Conservation (phyloP, 1,284 basidiomycete genomes). For the Apiotrichum domesticum region DNA sequence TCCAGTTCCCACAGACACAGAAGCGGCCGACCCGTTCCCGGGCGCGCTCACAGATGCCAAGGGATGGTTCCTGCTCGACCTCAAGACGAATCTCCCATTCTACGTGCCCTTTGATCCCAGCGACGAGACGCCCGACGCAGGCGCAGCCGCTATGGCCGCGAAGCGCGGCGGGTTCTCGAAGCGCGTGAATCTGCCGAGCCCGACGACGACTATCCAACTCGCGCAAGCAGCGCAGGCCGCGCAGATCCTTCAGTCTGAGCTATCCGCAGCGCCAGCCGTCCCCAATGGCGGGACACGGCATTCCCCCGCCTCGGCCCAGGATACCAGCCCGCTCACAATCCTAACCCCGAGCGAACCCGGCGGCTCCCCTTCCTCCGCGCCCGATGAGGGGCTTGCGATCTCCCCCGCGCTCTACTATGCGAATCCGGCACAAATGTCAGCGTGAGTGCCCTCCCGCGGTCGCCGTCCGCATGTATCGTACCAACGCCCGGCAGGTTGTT, state of each 20-base stretch:
- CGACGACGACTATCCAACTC: too few species aligned
- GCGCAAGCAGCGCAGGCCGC: too few species aligned
- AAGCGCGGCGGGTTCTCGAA: too few species aligned
- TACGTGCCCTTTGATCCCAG: not conserved
- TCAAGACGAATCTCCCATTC: conserved; percentile 1
- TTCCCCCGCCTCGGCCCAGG: too few species aligned
- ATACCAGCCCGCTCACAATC: not conserved
- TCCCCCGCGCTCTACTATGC: not conserved
- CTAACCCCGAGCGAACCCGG: too few species aligned
- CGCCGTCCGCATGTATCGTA: too few species aligned
- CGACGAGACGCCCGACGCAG: not conserved
- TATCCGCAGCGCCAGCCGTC: too few species aligned
- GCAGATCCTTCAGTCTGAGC: too few species aligned
- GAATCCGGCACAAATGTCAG: not conserved
- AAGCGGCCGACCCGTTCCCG: not conserved
- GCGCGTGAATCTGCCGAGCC: too few species aligned
- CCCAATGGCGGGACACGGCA: too few species aligned
- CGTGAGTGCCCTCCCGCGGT: too few species aligned
- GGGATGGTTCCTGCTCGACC: not conserved
- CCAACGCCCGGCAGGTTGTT: not conserved
- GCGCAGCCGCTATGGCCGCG: too few species aligned
- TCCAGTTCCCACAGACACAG: not conserved
- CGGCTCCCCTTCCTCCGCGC: not conserved
- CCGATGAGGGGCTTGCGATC: not conserved
- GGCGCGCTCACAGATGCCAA: not conserved